Evolutionary conservation across 129 eudicot species (phyloP), one percentile per base, ranked within the genome.

Genomic region (Ambrosia trifida): DNA sequence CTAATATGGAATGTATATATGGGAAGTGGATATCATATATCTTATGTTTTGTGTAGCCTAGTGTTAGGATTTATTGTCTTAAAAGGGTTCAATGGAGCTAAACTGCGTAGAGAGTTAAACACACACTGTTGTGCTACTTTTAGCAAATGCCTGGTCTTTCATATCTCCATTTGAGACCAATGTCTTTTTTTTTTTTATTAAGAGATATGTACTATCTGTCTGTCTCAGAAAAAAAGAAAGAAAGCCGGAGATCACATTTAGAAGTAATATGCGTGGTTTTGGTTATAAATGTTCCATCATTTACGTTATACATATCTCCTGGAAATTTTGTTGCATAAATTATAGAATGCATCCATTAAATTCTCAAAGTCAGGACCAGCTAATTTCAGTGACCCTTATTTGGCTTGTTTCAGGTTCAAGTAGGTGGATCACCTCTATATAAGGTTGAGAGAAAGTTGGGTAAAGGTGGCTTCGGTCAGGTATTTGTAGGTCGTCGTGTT

Each of bases 401-500:
- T 31, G 65, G 46, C 31, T 67, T 32, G 11, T 50, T 76, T 69
- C 84, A 89, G 96, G 96, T 89, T 46, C 96, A 89, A 81, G 96
- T 89, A 62, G 96, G 96, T 44, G 89, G 91, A 69, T 89, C 96
- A 33, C 96, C 96, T 44, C 68, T 41, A 10, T 89, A 89, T 72
- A 89, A 84, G 84, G 91, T 89, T 64, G 96, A 89, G 82, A 83
- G 91, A 75, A 89, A 85, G 75, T 77, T 89, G 41, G 96, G 96
- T 14, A 89, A 89, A 84, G 96, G 96, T 73, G 96, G 96, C 35
- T 89, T 89, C 77, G 96, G 96, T 50, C 96, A 89, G 85, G 96
- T 89, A 19, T 89, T 89, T 81, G 87, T 89, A 57, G 96, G 96
- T 11, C 96, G 96, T 9, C 91, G 96, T 62, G 82, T 83, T 70